A percentile compares a stretch with the other conserved stretches of the same genome.
These are phyloP conservation scores for Ophiostoma sp. DNA, from an alignment of 2,329 filamentous ascomycete species.

Conservation along the genomic window DNA sequence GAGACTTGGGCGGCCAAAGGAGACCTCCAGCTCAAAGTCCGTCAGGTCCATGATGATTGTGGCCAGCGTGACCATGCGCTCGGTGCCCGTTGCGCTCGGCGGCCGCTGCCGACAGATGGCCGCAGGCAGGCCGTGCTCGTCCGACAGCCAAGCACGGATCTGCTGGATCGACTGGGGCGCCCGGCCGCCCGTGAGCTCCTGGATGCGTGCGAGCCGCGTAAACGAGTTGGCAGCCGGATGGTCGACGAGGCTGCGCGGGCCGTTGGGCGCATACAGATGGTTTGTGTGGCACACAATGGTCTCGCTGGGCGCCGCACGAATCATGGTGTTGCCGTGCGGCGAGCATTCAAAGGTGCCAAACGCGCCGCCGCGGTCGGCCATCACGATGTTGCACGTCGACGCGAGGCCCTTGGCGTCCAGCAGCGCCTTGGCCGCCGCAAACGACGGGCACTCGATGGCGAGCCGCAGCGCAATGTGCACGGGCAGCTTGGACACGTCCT, in stretches of 20 bases:
- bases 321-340: slow-evolving; percentile 13
- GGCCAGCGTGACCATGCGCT: slow-evolving; percentile 20
- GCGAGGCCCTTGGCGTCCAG: slow-evolving; percentile 3
- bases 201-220: slow-evolving; percentile 17
- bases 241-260: slow-evolving; percentile 10
- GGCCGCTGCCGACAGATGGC: slow-evolving; percentile 16
- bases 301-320: background rate
- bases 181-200: background rate
- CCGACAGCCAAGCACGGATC: slow-evolving; percentile 11
- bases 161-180: background rate
- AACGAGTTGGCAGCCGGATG: slow-evolving; percentile 18
- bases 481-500: slow-evolving; percentile 13
- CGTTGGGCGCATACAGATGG: slow-evolving; percentile 13
- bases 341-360: slow-evolving; percentile 18
- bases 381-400: slow-evolving; percentile 15
- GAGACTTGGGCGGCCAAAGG: slow-evolving; percentile 15
- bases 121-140: slow-evolving; percentile 16
- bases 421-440: background rate
- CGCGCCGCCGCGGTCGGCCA: slow-evolving; percentile 13
- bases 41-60: slow-evolving; percentile 22
- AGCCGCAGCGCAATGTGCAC: slow-evolving; percentile 18
- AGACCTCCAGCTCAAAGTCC: slow-evolving; percentile 13
- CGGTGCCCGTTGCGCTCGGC: slow-evolving; percentile 10
- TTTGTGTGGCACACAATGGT: slow-evolving; percentile 16
- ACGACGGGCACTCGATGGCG: slow-evolving; percentile 3